These are phyloP conservation scores for Yamadazyma siamensis DNA, from an alignment of 1,139 yeast genomes.

Conservation along the genomic window DNA sequence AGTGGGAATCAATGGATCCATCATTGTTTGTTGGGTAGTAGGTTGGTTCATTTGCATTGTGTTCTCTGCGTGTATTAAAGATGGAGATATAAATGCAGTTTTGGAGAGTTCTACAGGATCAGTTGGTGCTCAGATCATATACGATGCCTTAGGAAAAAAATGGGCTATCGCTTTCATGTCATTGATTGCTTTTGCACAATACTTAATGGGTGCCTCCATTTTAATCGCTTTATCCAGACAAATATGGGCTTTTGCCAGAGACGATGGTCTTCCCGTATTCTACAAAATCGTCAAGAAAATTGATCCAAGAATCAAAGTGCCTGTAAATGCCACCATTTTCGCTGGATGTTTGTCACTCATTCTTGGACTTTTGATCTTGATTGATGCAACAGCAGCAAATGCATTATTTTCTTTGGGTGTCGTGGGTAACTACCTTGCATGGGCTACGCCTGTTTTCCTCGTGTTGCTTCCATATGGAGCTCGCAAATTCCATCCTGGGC, in stretches of 20 bases:
- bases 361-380: constrained; percentile 57
- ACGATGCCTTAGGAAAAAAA: constrained; percentile 61
- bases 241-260: constrained; percentile 40
- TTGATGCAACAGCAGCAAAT: constrained; percentile 56
- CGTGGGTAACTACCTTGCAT: constrained; percentile 41
- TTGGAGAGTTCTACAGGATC: constrained; percentile 46
- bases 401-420: constrained; percentile 51
- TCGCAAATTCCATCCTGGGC: constrained; percentile 55
- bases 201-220: constrained; percentile 54
- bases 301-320: constrained; percentile 49
- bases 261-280: constrained; percentile 43
- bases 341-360: constrained; percentile 45
- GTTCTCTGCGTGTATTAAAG: constrained; percentile 51
- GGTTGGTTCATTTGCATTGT: constrained; percentile 60
- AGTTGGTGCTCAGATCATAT: constrained; percentile 64
- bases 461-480: constrained; percentile 41
- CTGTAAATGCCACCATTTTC: constrained; percentile 58
- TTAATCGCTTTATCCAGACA: constrained; percentile 37
- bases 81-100: constrained; percentile 44
- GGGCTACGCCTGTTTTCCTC: constrained; percentile 41
- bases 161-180: constrained; percentile 71
- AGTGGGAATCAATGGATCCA: constrained; percentile 49
- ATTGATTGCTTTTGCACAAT: constrained; percentile 57
- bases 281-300: constrained; percentile 48
- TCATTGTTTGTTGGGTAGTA: constrained; percentile 54